Evolutionary conservation across 78 protist genomes (phyloP).

Genomic region (Dictyostelium firmibasis): DNA sequence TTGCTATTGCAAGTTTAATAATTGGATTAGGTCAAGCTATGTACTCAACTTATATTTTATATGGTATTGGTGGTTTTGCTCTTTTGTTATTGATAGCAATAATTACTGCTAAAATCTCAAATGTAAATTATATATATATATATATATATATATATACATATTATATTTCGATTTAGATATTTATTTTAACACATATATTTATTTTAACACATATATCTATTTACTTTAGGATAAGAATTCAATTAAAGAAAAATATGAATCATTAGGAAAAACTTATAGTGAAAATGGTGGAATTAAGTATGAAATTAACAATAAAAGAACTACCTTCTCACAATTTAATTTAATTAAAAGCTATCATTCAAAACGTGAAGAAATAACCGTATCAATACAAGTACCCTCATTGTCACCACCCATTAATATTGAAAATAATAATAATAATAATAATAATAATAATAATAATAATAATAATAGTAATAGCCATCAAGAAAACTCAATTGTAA

Average conservation of each 20-base stretch:
- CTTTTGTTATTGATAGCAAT: background rate
- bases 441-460: no score
- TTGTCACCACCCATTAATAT: background rate
- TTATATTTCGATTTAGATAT: no score
- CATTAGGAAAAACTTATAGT: background rate
- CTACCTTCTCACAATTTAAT: background rate
- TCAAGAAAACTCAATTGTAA: no score
- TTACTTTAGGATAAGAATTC: background rate
- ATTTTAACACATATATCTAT: no score
- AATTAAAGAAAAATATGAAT: background rate
- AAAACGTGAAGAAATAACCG: background rate
- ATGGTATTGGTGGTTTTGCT: background rate
- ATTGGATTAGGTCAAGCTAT: background rate
- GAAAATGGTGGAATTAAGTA: background rate
- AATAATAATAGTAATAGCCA: no score
- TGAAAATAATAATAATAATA: no score
- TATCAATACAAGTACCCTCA: background rate
- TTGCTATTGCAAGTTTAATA: background rate
- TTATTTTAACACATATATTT: no score
- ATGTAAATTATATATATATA: background rate
- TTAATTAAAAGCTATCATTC: background rate
- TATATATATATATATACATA: no score
- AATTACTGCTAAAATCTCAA: background rate
- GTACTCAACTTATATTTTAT: background rate
- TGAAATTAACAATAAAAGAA: background rate